These are phyloP conservation scores for Theobroma grandiflorum DNA, from an alignment of 441 rosid genomes.

Conservation along the genomic window DNA sequence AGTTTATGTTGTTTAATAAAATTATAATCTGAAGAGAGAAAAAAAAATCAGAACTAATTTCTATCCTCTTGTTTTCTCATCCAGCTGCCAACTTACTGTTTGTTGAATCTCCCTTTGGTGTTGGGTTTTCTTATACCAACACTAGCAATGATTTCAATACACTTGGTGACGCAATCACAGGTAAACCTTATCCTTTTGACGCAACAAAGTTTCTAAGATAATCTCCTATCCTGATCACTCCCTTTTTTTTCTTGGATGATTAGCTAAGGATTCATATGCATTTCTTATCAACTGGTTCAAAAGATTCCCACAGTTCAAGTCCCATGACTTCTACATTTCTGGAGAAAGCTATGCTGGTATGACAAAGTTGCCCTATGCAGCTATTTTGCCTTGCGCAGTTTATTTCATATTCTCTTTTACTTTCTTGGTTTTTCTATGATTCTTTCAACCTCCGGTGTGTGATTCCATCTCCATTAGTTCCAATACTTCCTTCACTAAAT, in stretches of 20 bases:
- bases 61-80: not conserved
- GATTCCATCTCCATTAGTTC: not conserved
- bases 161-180: slow-evolving; percentile 62
- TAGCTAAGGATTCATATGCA: slow-evolving; percentile 66
- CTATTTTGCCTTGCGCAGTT: not conserved
- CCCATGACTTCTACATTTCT: slow-evolving; percentile 67
- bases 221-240: not conserved
- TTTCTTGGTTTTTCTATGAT: not conserved
- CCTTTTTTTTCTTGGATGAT: not conserved
- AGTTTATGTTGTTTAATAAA: not conserved
- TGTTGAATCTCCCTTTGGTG: slow-evolving; percentile 75
- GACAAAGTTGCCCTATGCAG: not conserved
- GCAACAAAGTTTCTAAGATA: not conserved
- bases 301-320: slow-evolving; percentile 77
- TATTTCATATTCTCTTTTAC: no score
- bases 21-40: not conserved
- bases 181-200: slow-evolving; percentile 25
- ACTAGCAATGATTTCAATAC: slow-evolving; percentile 48
- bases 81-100: slow-evolving; percentile 69
- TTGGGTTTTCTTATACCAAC: slow-evolving; percentile 73
- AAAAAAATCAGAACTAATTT: not conserved
- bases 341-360: slow-evolving; percentile 91
- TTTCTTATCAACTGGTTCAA: slow-evolving; percentile 76
- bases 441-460: not conserved
- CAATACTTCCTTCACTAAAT: not conserved